These are phyloP conservation scores for Thielaviopsis euricoi DNA, from an alignment of 2,329 filamentous ascomycete genomes.

Conservation along the genomic window DNA sequence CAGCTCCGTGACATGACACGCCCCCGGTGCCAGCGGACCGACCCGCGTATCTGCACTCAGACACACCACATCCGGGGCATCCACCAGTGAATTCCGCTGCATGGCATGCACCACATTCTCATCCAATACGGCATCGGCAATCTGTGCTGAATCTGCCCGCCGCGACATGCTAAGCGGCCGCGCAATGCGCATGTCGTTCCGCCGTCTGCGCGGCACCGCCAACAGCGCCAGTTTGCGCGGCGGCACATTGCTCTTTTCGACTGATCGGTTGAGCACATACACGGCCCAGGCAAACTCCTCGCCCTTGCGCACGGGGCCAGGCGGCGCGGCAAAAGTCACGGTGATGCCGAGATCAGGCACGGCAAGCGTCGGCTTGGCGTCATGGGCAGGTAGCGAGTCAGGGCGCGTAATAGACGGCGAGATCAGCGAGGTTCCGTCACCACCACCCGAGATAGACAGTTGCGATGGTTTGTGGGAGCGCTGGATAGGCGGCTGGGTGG, in stretches of 20 bases:
- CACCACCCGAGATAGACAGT: conserved; percentile 40
- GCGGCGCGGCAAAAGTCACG: conserved; percentile 54
- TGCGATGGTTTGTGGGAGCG: conserved; percentile 46
- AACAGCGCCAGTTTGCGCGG: conserved; percentile 53
- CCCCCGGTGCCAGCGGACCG: conserved; percentile 53
- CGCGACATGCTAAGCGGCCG: conserved; percentile 35
- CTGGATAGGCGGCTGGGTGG: conserved; percentile 40
- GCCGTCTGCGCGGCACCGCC: conserved; percentile 47
- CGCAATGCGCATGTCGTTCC: conserved; percentile 35
- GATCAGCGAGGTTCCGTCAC: conserved; percentile 33
- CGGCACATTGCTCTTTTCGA: conserved; percentile 23
- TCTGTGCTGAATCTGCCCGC: conserved; percentile 22
- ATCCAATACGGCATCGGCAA: conserved; percentile 53
- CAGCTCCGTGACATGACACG: conserved; percentile 58
- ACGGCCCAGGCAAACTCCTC: conserved; percentile 57
- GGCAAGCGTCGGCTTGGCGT: conserved; percentile 32
- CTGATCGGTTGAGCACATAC: conserved; percentile 58
- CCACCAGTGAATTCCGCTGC: conserved; percentile 47
- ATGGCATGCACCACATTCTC: conserved; percentile 56
- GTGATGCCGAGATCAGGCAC: conserved; percentile 51
- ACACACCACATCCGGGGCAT: conserved; percentile 53
- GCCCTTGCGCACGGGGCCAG: conserved; percentile 38
- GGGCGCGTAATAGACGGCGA: conserved; percentile 41
- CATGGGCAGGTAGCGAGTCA: conserved; percentile 36
- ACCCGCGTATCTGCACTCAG: conserved; percentile 59